Percentiles rank a stretch among this genome's conserved stretches.
These are phyloP conservation scores for Cryphonectria parasitica DNA, from an alignment of 2,329 filamentous ascomycete species.

Conservation along the genomic window DNA sequence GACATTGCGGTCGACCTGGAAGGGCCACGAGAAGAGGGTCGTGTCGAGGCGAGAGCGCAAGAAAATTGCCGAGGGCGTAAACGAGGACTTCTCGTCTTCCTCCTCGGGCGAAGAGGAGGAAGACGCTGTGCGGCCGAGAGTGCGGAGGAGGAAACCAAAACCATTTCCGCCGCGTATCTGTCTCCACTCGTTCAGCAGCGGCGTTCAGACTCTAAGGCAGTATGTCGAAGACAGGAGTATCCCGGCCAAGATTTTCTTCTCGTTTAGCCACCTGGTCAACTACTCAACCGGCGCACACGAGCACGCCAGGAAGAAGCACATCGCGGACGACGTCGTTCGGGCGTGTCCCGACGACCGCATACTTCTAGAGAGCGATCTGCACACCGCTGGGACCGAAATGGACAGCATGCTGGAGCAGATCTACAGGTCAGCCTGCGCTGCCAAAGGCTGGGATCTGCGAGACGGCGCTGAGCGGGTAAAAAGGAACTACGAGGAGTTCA, in stretches of 20 bases:
- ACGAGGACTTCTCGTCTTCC: constrained; percentile 48
- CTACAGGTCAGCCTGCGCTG: constrained; percentile 72
- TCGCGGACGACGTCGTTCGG: constrained; percentile 57
- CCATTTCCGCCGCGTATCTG: constrained; percentile 88
- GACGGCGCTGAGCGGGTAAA: constrained; percentile 71
- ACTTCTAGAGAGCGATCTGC: constrained; percentile 88
- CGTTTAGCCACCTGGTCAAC: constrained; percentile 86
- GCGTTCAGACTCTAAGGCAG: constrained; percentile 73
- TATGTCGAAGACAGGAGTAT: constrained; percentile 74
- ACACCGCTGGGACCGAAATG: constrained; percentile 80
- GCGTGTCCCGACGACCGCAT: constrained; percentile 77
- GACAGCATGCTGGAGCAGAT: constrained; percentile 77
- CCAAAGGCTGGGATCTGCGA: constrained; percentile 77
- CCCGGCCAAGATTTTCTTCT: constrained; percentile 81
- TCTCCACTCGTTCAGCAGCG: constrained; percentile 89
- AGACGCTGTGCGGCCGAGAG: constrained; percentile 6
- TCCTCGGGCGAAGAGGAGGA: constrained; percentile 22
- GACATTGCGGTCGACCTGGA: constrained; percentile 67
- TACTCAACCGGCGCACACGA: constrained; percentile 58
- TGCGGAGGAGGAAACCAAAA: constrained; percentile 42
- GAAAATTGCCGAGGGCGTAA: constrained; percentile 49
- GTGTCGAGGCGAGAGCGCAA: constrained; percentile 63
- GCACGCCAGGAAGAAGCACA: constrained; percentile 54
- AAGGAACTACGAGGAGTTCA: constrained; percentile 77
- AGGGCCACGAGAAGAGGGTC: constrained; percentile 67